Evolutionary conservation across 257 asterid genomes (phyloP), one percentile per base, ranked within the genome.

Genomic region (Ilex aquifolium): DNA sequence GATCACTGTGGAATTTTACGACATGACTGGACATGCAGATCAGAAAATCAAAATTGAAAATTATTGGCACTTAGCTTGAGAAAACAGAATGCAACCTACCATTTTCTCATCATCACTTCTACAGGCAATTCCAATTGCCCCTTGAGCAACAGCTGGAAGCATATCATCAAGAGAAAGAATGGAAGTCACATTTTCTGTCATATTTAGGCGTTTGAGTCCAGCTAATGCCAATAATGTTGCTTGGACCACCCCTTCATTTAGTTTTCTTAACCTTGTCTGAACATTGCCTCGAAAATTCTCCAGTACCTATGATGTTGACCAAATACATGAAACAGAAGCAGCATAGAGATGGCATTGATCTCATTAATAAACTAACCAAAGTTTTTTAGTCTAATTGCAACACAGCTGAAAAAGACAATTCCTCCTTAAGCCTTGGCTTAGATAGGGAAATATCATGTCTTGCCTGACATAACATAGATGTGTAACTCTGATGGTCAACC

Each of bases 111-210:
- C 97, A 62, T 85, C 89, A 50, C 72, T 72, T 76, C 97, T 83
- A 60, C 98, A 88, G 0, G 98, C 97, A 62, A 91, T 91, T 31
- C 98, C 97, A 32, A 91, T 91, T 63, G 96, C 98, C 62, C 97
- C 98, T 66, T 92, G 97, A 70, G 97, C 98, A 57, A 92, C 97
- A 68, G 98, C 98, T 50, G 98, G 98, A 65, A 93, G 96, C 99
- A 93, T 93, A 76, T 93, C 96, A 51, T 93, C 96, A 58, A 93
- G 85, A 36, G 97, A 76, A 31, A 93, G 86, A 56, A 85, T 69
- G 13, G 92, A 65, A 46, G 95, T 77, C 42, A 87, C 96, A 63
- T 79, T 75, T 66, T 90, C 94, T 0, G 90, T 82, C 99, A 90
- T 93, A 74, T 76, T 84, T 16, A 90, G 79, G 65, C 99, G 96